Evolutionary conservation across 1,284 basidiomycete species (phyloP), one percentile per base, ranked within the genome.

Genomic region (Ceratobasidium sp.): DNA sequence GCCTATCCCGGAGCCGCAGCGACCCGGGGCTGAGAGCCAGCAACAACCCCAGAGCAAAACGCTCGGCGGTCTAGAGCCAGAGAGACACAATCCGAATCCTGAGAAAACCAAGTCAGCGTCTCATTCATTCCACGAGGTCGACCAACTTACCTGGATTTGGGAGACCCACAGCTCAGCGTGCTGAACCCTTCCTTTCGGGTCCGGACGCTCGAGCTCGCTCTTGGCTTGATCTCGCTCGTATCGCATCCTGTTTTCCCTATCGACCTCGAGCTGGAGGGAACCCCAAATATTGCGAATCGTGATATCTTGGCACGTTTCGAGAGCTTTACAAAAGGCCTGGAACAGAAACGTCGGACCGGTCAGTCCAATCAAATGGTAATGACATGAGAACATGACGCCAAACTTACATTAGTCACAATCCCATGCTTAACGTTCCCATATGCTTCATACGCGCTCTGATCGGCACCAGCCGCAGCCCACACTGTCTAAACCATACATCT

Each of bases 151-250:
- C 30, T 50, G 32, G 36, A 18, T 34, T 28, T 53, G 70, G 12
- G 70, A 71, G 18, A 61, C 48, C 70, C 70, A 71, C 14, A 71
- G 32, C 34, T 71, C 70, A 2, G 70, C 70, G 39, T 71, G 70
- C 46, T 71, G 70, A 10, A 53, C 14, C 21, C 70, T 46, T 12
- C 39, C 23, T 21, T 36, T 26, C 16, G 30, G 57, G 18, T 48
- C 30, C 6, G 41, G 55, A 5, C 55, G 57, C 36, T 53, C 34
- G 4, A 4, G 9, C 6, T 18, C 52, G 21, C n/a, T 23, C 58
- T 71, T 71, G 32, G 32, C 48, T 3, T 45, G 45, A 32, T 71
- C 70, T n/a, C 70, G 58, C 28, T 28, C 8, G 12, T 32, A 23
- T 6, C 70, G 70, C 4, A 43, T 18, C 21, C 1, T 23, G 48